Evolutionary conservation across 2,329 filamentous ascomycete genomes (phyloP).

Genomic region (Colletotrichum lentis): DNA sequence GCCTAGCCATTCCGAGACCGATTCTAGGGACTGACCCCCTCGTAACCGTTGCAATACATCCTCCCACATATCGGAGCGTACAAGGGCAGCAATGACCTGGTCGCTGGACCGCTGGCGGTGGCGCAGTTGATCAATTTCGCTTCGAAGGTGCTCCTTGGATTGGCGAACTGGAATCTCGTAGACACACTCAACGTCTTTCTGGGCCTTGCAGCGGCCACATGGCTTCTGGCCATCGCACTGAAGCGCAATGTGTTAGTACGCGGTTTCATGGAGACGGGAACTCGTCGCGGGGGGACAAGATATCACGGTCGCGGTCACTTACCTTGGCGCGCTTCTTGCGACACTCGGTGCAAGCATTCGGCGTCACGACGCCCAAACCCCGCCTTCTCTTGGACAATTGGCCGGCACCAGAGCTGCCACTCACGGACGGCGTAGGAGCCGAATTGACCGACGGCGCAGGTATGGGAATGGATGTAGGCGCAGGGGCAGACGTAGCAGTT

Average conservation of each 20-base stretch:
- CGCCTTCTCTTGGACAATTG: slow-evolving; percentile 61
- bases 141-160: slow-evolving; percentile 68
- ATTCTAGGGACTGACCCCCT: slow-evolving; percentile 62
- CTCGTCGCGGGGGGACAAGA: neutral
- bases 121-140: slow-evolving; percentile 66
- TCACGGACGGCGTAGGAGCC: slow-evolving; percentile 23
- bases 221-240: slow-evolving; percentile 68
- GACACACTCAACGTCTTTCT: slow-evolving; percentile 64
- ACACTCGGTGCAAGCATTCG: slow-evolving; percentile 69
- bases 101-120: slow-evolving; percentile 64
- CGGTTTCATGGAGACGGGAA: neutral
- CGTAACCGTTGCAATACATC: slow-evolving; percentile 63
- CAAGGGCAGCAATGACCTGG: slow-evolving; percentile 63
- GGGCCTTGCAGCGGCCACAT: slow-evolving; percentile 63
- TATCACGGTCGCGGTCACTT: slow-evolving; percentile 36
- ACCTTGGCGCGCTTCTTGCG: slow-evolving; percentile 70
- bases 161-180: slow-evolving; percentile 71
- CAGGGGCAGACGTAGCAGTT: slow-evolving; percentile 17
- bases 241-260: slow-evolving; percentile 10
- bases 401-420: slow-evolving; percentile 33
- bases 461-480: slow-evolving; percentile 6
- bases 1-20: slow-evolving; percentile 64
- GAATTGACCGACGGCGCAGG: slow-evolving; percentile 21
- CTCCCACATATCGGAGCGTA: slow-evolving; percentile 60
- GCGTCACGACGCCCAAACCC: slow-evolving; percentile 64